These are phyloP conservation scores for Penicillium silybi DNA, from an alignment of 495 filamentous ascomycete species.

Conservation along the genomic window DNA sequence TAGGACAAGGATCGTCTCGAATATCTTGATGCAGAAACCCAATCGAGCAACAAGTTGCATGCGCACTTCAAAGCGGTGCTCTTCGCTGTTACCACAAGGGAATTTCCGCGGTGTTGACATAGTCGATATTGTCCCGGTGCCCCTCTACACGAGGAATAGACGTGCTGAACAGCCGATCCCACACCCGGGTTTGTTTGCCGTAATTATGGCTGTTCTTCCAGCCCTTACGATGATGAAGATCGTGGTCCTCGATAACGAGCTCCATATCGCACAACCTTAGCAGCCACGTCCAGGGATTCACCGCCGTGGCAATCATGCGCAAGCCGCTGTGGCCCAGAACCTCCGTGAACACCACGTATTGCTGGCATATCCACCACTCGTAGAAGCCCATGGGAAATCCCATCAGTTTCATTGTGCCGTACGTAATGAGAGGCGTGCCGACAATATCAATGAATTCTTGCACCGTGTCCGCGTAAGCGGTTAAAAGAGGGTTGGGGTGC, in stretches of 20 bases:
- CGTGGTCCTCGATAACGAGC: slow-evolving; percentile 38
- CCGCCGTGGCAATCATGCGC: slow-evolving; percentile 23
- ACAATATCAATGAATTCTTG: slow-evolving; percentile 38
- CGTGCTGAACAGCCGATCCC: slow-evolving; percentile 34
- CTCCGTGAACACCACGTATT: slow-evolving; percentile 33
- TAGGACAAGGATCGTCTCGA: background rate
- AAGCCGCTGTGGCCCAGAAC: slow-evolving; percentile 34
- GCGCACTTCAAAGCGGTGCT: background rate
- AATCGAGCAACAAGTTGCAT: background rate
- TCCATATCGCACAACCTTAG: slow-evolving; percentile 23
- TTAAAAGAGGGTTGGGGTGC: slow-evolving; percentile 33
- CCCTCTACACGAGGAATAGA: slow-evolving; percentile 28
- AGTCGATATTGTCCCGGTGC: slow-evolving; percentile 26
- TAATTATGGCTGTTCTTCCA: slow-evolving; percentile 39
- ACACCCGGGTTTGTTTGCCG: slow-evolving; percentile 36
- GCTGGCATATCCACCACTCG: slow-evolving; percentile 36
- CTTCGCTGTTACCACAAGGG: background rate
- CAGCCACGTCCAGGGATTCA: slow-evolving; percentile 26
- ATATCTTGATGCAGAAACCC: background rate
- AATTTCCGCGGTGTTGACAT: slow-evolving; percentile 16
- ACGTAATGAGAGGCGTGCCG: slow-evolving; percentile 27
- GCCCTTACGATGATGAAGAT: slow-evolving; percentile 36
- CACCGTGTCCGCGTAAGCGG: slow-evolving; percentile 32
- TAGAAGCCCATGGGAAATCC: slow-evolving; percentile 36
- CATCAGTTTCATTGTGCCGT: slow-evolving; percentile 23